These are phyloP conservation scores for Zymoseptoria pseudotritici DNA, from an alignment of 2,329 filamentous ascomycete species.

Conservation along the genomic window DNA sequence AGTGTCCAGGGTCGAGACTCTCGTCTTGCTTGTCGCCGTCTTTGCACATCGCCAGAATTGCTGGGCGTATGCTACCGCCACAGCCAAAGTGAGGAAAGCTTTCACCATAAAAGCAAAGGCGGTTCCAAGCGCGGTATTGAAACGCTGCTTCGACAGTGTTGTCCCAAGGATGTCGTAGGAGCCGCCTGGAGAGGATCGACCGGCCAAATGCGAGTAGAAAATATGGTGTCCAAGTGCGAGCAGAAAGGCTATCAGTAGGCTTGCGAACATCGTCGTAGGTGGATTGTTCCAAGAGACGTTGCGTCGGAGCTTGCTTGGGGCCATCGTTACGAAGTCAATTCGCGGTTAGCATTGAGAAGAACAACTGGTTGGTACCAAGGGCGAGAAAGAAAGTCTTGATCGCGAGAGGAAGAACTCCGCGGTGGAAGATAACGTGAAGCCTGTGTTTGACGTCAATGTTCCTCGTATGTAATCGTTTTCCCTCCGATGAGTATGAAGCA, in stretches of 20 bases:
- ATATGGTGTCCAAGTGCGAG: slow-evolving; percentile 16
- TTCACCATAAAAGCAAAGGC: slow-evolving; percentile 17
- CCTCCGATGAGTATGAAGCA: neutral
- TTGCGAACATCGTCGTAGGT: neutral
- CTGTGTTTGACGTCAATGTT: neutral
- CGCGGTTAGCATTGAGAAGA: neutral
- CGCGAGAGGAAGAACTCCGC: neutral
- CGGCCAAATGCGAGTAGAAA: slow-evolving; percentile 10
- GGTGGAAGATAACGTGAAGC: neutral
- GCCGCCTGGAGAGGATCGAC: neutral
- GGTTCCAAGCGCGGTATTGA: slow-evolving; percentile 14
- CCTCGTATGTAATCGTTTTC: neutral
- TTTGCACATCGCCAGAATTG: slow-evolving; percentile 9
- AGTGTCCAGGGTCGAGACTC: neutral
- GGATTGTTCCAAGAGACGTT: neutral
- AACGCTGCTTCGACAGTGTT: slow-evolving; percentile 8
- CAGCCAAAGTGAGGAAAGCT: slow-evolving; percentile 7
- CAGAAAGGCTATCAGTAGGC: neutral
- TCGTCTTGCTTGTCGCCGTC: neutral
- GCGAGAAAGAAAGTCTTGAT: neutral
- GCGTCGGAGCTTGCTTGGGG: neutral
- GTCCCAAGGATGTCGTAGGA: neutral
- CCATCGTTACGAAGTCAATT: neutral
- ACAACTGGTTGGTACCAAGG: neutral
- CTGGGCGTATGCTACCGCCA: slow-evolving; percentile 12